Evolutionary conservation across 2,329 filamentous ascomycete genomes (phyloP).

Genomic region (Aspergillus felis): DNA sequence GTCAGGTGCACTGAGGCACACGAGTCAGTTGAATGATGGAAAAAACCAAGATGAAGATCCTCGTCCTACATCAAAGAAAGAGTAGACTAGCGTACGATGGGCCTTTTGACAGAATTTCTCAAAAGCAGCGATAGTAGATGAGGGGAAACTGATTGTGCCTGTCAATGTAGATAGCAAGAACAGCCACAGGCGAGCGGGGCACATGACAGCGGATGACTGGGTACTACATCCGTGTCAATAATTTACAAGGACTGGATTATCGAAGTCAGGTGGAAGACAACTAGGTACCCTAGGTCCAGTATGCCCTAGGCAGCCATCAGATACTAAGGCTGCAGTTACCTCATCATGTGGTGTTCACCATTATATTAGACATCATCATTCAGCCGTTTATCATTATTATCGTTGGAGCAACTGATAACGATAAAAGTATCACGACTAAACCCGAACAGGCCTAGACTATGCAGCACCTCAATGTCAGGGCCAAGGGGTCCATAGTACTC

Average conservation of each 20-base stretch:
- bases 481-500: neutral
- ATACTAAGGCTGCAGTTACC: constrained; percentile 1
- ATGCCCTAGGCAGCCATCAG: neutral
- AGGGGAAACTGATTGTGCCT: neutral
- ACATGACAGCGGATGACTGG: constrained; percentile 12
- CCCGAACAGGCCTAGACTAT: neutral
- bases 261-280: neutral
- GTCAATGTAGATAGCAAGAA: neutral
- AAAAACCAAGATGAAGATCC: neutral
- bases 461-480: neutral
- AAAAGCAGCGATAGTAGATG: neutral
- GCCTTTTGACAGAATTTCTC: neutral
- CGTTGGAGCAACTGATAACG: neutral
- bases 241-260: neutral
- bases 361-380: neutral
- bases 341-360: constrained; percentile 8
- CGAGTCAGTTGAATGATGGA: neutral
- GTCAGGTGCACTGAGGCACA: constrained; percentile 11
- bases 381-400: neutral
- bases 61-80: neutral
- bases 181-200: constrained; percentile 10
- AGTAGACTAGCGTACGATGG: neutral
- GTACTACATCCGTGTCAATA: neutral
- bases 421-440: neutral
- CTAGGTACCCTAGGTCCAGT: neutral